Percentiles rank a stretch among this genome's conserved stretches.
These are phyloP conservation scores for Lichtheimia hyalospora DNA, from an alignment of 371 early-diverging fungal species.

Conservation along the genomic window DNA sequence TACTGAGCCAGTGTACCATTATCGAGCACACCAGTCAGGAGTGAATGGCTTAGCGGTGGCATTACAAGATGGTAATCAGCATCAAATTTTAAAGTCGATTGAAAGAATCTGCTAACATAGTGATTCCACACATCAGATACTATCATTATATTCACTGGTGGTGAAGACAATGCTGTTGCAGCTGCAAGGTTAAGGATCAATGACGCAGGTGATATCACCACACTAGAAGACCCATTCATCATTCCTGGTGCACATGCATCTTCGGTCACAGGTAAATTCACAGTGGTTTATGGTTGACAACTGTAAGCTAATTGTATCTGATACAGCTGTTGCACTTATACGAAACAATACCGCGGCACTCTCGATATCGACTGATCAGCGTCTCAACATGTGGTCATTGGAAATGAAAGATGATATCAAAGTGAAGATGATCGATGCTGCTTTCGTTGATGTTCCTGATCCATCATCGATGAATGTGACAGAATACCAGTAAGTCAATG, in stretches of 20 bases:
- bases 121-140: conserved; percentile 1
- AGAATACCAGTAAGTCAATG: conserved; percentile 25
- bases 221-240: conserved; percentile 24
- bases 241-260: conserved; percentile 56
- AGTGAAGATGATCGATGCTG: conserved; percentile 31
- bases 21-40: conserved; percentile 53
- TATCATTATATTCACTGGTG: conserved; percentile 50
- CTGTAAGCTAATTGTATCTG: not conserved
- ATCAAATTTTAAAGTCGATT: not conserved
- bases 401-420: conserved; percentile 19
- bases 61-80: conserved; percentile 18
- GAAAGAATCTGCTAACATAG: not conserved
- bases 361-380: conserved; percentile 58
- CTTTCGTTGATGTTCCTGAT: conserved; percentile 62
- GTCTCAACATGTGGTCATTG: conserved; percentile 52
- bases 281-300: not conserved
- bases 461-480: conserved; percentile 58
- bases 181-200: conserved; percentile 24
- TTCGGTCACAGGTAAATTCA: conserved; percentile 47
- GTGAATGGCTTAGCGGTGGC: conserved; percentile 51
- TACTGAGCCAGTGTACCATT: conserved; percentile 28
- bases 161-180: conserved; percentile 61
- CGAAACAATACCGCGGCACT: conserved; percentile 25
- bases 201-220: not conserved
- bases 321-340: conserved; percentile 41